phyloP scores from a whole-genome alignment of 257 asterid species.

The Primulina huaijiensis region DNA sequence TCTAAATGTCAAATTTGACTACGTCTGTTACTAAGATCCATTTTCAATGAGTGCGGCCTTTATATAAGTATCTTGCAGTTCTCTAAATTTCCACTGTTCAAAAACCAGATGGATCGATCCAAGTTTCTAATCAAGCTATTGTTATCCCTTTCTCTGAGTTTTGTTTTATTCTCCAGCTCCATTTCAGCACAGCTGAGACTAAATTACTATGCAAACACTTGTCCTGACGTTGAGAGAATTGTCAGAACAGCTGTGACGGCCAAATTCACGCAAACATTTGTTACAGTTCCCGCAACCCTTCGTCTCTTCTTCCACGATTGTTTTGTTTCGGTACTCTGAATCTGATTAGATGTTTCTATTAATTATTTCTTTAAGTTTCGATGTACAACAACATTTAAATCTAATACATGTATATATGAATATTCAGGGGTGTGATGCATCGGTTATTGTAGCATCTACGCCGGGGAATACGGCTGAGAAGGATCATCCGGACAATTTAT shows the following conservation, averaged over 20 bases:
- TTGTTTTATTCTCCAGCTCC: constrained; percentile 21
- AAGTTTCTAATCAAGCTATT: neutral
- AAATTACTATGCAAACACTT: constrained; percentile 36
- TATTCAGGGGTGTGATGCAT: constrained; percentile 85
- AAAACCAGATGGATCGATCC: neutral
- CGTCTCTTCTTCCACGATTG: constrained; percentile 58
- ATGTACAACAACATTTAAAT: too few relatives aligned
- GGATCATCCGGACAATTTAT: constrained; percentile 76
- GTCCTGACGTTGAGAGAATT: constrained; percentile 44
- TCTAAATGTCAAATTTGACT: neutral
- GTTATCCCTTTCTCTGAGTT: too few relatives aligned
- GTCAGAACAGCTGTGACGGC: constrained; percentile 34
- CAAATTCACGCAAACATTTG: constrained; percentile 44
- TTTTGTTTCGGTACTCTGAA: constrained; percentile 33
- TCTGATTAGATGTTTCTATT: too few relatives aligned
- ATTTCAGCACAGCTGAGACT: constrained; percentile 36
- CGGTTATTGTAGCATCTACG: constrained; percentile 60
- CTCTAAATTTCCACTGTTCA: neutral
- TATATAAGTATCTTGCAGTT: too few relatives aligned
- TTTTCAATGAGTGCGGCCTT: neutral
- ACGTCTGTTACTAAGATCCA: neutral
- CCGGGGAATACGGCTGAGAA: constrained; percentile 64
- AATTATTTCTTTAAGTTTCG: too few relatives aligned
- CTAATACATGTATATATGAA: neutral
- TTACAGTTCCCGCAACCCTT: constrained; percentile 39